Evolutionary conservation across 2,329 filamentous ascomycete species (phyloP), one percentile per base, ranked within the genome.

Genomic region (Ophiosphaerella narmari): DNA sequence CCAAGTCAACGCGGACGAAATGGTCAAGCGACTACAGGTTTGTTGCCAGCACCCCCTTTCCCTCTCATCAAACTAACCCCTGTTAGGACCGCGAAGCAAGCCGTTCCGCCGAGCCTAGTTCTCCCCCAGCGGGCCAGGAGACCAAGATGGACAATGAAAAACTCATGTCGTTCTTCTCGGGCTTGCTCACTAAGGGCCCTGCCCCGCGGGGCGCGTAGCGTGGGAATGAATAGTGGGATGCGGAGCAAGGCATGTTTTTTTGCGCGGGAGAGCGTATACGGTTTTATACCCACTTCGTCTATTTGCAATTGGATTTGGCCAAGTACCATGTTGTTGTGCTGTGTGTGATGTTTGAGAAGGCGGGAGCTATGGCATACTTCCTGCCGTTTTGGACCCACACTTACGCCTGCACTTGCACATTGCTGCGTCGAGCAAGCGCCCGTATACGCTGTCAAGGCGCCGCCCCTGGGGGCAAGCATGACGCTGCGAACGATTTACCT

Each of bases 1-100:
- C 56, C 91, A 96, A 70, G 90, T 96, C 26, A 91, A 97, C 74
- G 91, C 91, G 7, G 92, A 96, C 67, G 91, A 96, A 66, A 94
- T 95, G 88, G 77, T 96, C 50, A 88, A 91, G 72, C 85, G 89
- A 63, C 79, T 96, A 53, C 92, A 91, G 84, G 90, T 93, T 75
- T 33, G 62, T 48, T n/a, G 7, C 3, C 18, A 18, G 2, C 12
- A 11, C 34, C 24, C 31, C 16, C 26, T 14, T 13, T 14, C 42
- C 23, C n/a, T 16, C 18, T 38, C n/a, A 34, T 18, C 5, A 24
- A 43, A 24, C 58, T 69, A 52, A 68, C 41, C 5, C 12, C n/a
- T 2, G 6, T 5, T 37, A 74, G 66, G 72, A 74, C 43, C 72
- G 72, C 13, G 70, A 74, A 62, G 68, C 71, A 26, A 72, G 50